Percentiles rank a stretch among this genome's conserved stretches.
Evolutionary conservation across 805 yeast genomes (phyloP).

Genomic region (Wickerhamiella sorbophila): DNA sequence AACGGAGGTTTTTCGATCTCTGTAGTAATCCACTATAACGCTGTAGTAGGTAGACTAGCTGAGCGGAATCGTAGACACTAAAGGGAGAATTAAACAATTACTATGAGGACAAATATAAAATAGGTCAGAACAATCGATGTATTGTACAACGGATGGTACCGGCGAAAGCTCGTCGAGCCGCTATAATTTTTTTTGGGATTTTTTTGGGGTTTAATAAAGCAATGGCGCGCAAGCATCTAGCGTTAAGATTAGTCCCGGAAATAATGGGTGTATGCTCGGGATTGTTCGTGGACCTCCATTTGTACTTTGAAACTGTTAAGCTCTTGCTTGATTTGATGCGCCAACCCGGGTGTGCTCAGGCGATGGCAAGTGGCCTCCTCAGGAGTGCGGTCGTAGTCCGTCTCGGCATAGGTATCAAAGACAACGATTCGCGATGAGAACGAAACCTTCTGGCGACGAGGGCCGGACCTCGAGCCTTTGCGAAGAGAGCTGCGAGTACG

Average conservation of each 20-base stretch:
- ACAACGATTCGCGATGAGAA: slow-evolving; percentile 74
- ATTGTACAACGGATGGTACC: background rate
- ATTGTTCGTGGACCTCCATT: slow-evolving; percentile 73
- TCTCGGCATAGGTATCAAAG: slow-evolving; percentile 69
- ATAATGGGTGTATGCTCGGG: slow-evolving; percentile 73
- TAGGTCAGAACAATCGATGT: background rate
- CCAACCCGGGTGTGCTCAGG: slow-evolving; percentile 61
- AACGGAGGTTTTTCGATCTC: background rate
- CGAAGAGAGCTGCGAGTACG: background rate
- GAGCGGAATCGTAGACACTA: background rate
- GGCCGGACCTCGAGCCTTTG: slow-evolving; percentile 29
- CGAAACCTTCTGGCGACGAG: slow-evolving; percentile 3
- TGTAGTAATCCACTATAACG: background rate
- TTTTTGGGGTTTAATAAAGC: too few relatives aligned
- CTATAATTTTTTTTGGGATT: too few relatives aligned
- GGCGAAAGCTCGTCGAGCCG: too few relatives aligned
- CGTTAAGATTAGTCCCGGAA: too few relatives aligned
- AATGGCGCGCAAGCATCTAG: too few relatives aligned
- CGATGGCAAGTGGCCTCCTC: slow-evolving; percentile 87
- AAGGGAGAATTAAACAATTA: background rate
- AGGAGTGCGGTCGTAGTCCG: slow-evolving; percentile 85
- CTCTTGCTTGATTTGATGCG: slow-evolving; percentile 76
- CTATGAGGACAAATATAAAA: background rate
- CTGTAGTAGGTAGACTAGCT: background rate
- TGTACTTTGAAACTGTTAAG: slow-evolving; percentile 61